These are phyloP conservation scores for Casuarina equisetifolia DNA, from an alignment of 306 rosid species.

Conservation along the genomic window DNA sequence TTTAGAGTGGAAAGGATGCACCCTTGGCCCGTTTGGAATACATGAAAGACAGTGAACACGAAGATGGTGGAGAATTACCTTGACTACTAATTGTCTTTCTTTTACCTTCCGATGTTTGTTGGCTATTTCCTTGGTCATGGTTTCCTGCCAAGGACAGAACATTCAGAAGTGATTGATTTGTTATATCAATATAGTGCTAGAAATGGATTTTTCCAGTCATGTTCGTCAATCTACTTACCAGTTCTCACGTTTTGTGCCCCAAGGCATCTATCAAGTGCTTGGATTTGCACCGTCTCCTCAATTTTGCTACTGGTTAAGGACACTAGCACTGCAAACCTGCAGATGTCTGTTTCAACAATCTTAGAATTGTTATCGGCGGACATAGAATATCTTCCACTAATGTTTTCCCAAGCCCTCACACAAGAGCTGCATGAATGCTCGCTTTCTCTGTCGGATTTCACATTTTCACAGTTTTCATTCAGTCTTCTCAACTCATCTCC, in stretches of 20 bases:
- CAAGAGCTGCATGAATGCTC: constrained; percentile 34
- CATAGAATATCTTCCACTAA: constrained; percentile 16
- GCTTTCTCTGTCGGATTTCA: constrained; percentile 15
- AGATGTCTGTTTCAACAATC: constrained; percentile 24
- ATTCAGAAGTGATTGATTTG: constrained; percentile 1
- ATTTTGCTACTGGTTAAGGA: constrained; percentile 17
- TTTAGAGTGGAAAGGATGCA: constrained; percentile 17
- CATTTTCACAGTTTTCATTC: constrained; percentile 25
- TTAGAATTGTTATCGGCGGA: neutral
- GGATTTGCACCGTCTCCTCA: constrained; percentile 18
- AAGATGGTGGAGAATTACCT: constrained; percentile 32
- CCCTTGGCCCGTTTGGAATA: constrained; percentile 9
- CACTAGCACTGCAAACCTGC: constrained; percentile 45
- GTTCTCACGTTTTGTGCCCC: constrained; percentile 9
- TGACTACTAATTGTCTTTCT: neutral
- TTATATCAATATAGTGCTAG: no score
- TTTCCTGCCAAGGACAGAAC: constrained; percentile 16
- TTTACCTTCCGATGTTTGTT: constrained; percentile 12
- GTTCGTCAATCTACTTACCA: constrained; percentile 19
- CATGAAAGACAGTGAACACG: neutral
- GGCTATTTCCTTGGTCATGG: neutral
- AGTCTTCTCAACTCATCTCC: constrained; percentile 31
- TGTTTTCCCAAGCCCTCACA: constrained; percentile 29
- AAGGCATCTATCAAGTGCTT: constrained; percentile 35
- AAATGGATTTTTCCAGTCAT: neutral